Evolutionary conservation across 495 filamentous ascomycete genomes (phyloP).

Genomic region (Penicillium silybi): DNA sequence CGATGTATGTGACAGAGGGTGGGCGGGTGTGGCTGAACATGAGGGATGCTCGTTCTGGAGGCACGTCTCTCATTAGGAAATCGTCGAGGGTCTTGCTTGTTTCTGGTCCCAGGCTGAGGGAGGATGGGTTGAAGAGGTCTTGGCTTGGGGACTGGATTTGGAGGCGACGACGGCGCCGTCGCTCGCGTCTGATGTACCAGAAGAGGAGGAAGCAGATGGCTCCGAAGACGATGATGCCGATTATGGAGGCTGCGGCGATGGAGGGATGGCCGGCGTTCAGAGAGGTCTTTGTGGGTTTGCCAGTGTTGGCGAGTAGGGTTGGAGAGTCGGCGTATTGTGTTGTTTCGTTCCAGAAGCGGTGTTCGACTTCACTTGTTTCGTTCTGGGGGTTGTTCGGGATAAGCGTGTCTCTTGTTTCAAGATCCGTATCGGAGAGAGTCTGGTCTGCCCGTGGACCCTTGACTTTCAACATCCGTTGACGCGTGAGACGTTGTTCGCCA

Average conservation of each 20-base stretch:
- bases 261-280: background rate
- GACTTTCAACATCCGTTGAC: background rate
- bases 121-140: slow-evolving; percentile 15
- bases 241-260: slow-evolving; percentile 9
- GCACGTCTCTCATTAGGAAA: slow-evolving; percentile 23
- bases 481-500: background rate
- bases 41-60: slow-evolving; percentile 24
- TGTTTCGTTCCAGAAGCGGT: background rate
- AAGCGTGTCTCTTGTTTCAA: background rate
- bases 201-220: slow-evolving; percentile 8
- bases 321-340: background rate
- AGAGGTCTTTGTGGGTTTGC: background rate
- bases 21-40: slow-evolving; percentile 27
- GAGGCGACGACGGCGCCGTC: background rate
- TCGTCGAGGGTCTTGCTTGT: slow-evolving; percentile 15
- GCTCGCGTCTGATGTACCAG: slow-evolving; percentile 8
- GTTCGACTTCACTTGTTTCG: background rate
- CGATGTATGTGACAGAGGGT: slow-evolving; percentile 20
- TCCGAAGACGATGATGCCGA: slow-evolving; percentile 1
- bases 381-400: background rate
- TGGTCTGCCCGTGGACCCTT: background rate
- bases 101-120: slow-evolving; percentile 15
- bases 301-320: background rate
- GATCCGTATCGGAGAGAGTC: background rate
- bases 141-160: background rate